Evolutionary conservation across 805 yeast genomes (phyloP), one percentile per base, ranked within the genome.

Genomic region (Ogataea paraovalis): DNA sequence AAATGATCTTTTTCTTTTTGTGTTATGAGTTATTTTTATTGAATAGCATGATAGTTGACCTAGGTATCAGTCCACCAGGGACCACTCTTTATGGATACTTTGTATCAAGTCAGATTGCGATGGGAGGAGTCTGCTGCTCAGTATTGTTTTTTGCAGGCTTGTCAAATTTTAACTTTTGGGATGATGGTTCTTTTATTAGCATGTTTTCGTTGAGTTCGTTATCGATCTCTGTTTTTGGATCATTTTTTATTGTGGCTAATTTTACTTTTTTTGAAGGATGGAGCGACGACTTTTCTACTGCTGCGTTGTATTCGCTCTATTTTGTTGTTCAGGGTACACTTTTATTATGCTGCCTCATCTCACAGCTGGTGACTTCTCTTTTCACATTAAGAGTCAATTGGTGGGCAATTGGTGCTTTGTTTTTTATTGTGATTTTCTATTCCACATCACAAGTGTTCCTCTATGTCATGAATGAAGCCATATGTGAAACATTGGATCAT

Each of bases 1-100:
- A 94, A 62, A 85, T 90, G 82, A 67, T 88, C 45, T 79, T 78
- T 55, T 84, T 87, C 60, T 84, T 82, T 65, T 81, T 84, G 66
- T 59, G 79, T 38, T 74, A 76, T 51, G 70, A 84, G 28, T 71
- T 78, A 1, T 73, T 86, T 53, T 75, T 80, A 5, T 74, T 86
- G 14, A 69, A 83, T 51, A 76, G 91, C 2, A 71, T 92, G 42
- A 76, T 92, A 20, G 95, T 89, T 4, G 96, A 92, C 60, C 83
- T 95, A 54, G 98, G 98, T 18, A 97, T 92, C 1, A 76, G 87
- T 12, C 96, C 98, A 1, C 94, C 96, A 1, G 85, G 91, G 2
- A 79, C 94, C 2, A 60, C 61, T 2, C 72, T 88, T 3, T 92
- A 81, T 61, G 85, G 88, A 1, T 90, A 85, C 64, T 86, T 91